Evolutionary conservation across 1,284 basidiomycete species (phyloP), one percentile per base, ranked within the genome.

Genomic region (Butyriboletus regius): DNA sequence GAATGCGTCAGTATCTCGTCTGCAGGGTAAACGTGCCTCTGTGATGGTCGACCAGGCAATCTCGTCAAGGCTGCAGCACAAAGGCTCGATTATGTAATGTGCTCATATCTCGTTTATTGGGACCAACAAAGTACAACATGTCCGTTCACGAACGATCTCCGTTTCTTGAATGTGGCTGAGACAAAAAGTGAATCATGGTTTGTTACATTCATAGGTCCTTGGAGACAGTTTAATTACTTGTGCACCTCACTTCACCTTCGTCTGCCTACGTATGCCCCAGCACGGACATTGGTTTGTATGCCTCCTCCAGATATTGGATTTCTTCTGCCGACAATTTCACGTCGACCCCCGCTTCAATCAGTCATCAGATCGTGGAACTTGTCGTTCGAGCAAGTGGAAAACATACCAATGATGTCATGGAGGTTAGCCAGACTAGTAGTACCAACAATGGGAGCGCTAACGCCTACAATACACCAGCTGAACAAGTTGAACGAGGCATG

Each of bases 361-460:
- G 1, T 29, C 13, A 29, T 61, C 24, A 56, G 46, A 24, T 33
- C 20, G 34, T n/a, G n/a, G 3, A 20, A 28, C 7, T 26, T n/a
- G 42, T 1, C 10, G 12, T n/a, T 22, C 36, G 26, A 10, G 17
- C 8, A 17, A 33, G 12, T 28, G 12, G 7, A 48, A 12, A 20
- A 58, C 68, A 29, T 35, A 71, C 72, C 71, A 22, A 76, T 64
- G 47, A 73, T 62, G 33, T 77, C 75, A 48, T 66, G 61, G 5
- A 76, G 63, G 54, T 77, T 76, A 41, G 70, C 57, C n/a, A 78
- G 54, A 45, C 64, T 75, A 2, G 74, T 78, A 7, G 72, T 71
- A 13, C 75, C 76, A 12, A 77, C 66, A 40, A 77, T 73, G 17
- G 76, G 75, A 15, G 74, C 74, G 14, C 67, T 67, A n/a, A 77